These are phyloP conservation scores for Fusarium robinianum DNA, from an alignment of 2,329 filamentous ascomycete species.

Conservation along the genomic window DNA sequence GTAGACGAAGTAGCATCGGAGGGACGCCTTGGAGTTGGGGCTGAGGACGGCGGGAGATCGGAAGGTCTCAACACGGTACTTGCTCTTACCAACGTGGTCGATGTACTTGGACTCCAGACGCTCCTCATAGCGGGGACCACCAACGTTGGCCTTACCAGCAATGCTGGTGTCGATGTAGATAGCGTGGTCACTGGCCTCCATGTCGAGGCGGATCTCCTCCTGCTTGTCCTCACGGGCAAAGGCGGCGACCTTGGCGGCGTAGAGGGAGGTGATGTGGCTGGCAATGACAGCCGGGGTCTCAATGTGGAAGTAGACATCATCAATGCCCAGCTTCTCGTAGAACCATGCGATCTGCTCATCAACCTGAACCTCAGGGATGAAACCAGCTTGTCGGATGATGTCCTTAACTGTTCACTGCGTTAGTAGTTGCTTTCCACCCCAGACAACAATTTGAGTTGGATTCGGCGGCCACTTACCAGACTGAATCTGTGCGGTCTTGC, in stretches of 20 bases:
- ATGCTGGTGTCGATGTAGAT: slow-evolving; percentile 98
- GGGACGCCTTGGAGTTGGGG: slow-evolving; percentile 71
- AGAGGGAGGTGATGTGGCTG: slow-evolving; percentile 93
- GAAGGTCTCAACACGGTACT: slow-evolving; percentile 97
- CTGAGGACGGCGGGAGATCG: slow-evolving; percentile 83
- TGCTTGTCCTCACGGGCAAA: slow-evolving; percentile 92
- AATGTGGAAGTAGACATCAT: slow-evolving; percentile 97
- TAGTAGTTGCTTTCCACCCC: background rate
- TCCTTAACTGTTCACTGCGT: slow-evolving; percentile 68
- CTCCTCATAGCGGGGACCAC: slow-evolving; percentile 90
- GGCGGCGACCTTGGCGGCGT: slow-evolving; percentile 94
- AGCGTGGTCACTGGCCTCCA: slow-evolving; percentile 91
- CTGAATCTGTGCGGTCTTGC: slow-evolving; percentile 90
- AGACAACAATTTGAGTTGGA: too few relatives aligned
- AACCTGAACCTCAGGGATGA: slow-evolving; percentile 83
- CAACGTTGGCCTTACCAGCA: slow-evolving; percentile 75
- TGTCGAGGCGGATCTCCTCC: slow-evolving; percentile 92
- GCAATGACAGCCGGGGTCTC: slow-evolving; percentile 85
- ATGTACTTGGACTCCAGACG: slow-evolving; percentile 95
- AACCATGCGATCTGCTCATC: slow-evolving; percentile 93
- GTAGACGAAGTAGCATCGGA: slow-evolving; percentile 99
- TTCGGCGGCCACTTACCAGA: slow-evolving; percentile 57
- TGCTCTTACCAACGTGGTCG: slow-evolving; percentile 72
- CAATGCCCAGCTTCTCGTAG: slow-evolving; percentile 96
- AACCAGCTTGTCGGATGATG: slow-evolving; percentile 75